These are phyloP conservation scores for Komagataella ulmi DNA, from an alignment of 805 yeast genomes.

Conservation along the genomic window DNA sequence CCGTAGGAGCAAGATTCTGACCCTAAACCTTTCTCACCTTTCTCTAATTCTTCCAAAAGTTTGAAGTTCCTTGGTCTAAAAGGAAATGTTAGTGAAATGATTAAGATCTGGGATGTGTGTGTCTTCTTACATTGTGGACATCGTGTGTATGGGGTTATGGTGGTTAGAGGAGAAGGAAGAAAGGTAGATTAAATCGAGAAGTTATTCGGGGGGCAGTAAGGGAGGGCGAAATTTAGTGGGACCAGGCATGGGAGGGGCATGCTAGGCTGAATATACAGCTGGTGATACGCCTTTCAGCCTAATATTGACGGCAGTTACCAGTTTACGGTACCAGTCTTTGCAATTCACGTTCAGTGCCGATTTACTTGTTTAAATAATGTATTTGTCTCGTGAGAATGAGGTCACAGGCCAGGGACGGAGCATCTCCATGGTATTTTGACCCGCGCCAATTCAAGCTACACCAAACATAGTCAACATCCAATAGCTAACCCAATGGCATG, in stretches of 20 bases:
- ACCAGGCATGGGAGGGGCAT: neutral
- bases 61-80: constrained; percentile 84
- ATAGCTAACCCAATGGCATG: neutral
- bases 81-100: neutral
- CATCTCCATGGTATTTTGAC: neutral
- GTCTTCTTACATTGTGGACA: neutral
- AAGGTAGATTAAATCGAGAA: neutral
- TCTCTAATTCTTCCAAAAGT: constrained; percentile 89
- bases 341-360: no score
- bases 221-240: neutral
- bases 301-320: no score
- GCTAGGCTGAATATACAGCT: neutral
- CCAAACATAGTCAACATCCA: no score
- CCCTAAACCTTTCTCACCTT: constrained; percentile 95
- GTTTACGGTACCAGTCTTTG: no score
- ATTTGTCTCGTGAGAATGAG: neutral
- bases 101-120: neutral
- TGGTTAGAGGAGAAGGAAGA: neutral
- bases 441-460: neutral
- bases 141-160: neutral
- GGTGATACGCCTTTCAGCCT: neutral
- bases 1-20: constrained; percentile 97
- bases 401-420: neutral
- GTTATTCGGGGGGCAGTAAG: neutral
- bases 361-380: no score